Percentiles rank a stretch among this genome's conserved stretches.
phyloP scores from a whole-genome alignment of 257 asterid species.

The Dorcoceras hygrometricum region DNA sequence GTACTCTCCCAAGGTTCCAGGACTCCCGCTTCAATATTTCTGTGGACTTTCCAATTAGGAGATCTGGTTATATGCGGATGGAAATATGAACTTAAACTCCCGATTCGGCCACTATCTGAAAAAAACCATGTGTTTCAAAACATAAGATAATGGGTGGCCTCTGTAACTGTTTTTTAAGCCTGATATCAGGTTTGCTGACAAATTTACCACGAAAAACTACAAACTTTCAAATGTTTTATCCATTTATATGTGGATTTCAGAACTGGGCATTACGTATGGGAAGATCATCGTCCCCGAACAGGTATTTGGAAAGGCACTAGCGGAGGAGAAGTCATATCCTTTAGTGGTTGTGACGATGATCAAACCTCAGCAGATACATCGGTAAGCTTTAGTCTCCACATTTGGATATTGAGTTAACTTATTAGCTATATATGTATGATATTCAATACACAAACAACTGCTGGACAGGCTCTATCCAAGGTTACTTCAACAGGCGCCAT shows the following conservation, averaged over 20 bases:
- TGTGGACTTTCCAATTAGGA: not conserved
- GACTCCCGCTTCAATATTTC: not conserved
- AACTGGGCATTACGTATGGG: conserved; percentile 77
- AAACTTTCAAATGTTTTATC: not conserved
- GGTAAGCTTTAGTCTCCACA: conserved; percentile 35
- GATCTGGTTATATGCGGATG: conserved; percentile 26
- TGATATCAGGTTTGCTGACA: not conserved
- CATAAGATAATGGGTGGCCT: not conserved
- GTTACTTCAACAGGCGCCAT: conserved; percentile 94
- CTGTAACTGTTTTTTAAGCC: not conserved
- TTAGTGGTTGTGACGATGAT: conserved; percentile 94
- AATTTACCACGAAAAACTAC: not conserved
- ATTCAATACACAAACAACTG: not conserved
- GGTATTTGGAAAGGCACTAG: conserved; percentile 95
- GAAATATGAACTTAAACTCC: conserved; percentile 23
- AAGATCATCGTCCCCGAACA: conserved; percentile 91
- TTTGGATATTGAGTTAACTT: not conserved
- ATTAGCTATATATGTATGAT: not conserved
- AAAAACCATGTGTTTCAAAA: not conserved
- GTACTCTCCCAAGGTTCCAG: not conserved
- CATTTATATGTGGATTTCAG: conserved; percentile 32
- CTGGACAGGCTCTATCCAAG: conserved; percentile 71
- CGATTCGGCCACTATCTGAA: not conserved
- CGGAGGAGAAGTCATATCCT: conserved; percentile 94
- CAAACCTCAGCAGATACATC: conserved; percentile 88